These are phyloP conservation scores for Dioszegia crocea DNA, from an alignment of 768 basidiomycete genomes.

Conservation along the genomic window DNA sequence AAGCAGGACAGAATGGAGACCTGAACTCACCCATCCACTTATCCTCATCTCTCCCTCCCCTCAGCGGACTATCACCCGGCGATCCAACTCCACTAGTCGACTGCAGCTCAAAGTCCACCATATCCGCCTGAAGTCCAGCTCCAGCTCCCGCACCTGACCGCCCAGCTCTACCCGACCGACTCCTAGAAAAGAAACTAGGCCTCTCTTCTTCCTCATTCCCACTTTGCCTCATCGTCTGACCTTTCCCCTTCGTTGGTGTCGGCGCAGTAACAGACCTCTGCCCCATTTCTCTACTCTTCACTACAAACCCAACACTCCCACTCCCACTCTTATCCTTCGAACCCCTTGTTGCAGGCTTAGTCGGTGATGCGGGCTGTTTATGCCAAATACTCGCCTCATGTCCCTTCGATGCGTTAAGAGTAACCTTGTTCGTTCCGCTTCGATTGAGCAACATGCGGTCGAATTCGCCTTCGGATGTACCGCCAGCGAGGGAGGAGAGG, in stretches of 20 bases:
- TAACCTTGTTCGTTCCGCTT: constrained; percentile 33
- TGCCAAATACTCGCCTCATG: constrained; percentile 10
- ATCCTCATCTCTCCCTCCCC: constrained; percentile 20
- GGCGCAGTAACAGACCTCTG: neutral
- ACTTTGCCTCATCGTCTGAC: neutral
- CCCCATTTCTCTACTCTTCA: neutral
- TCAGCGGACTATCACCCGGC: neutral
- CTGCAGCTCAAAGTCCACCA: constrained; percentile 39
- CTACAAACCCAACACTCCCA: neutral
- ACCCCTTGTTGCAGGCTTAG: neutral
- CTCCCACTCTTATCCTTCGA: neutral
- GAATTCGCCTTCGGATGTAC: constrained; percentile 28
- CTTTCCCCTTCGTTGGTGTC: neutral
- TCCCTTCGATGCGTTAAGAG: constrained; percentile 12
- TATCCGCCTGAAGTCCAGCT: constrained; percentile 17
- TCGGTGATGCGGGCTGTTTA: constrained; percentile 6
- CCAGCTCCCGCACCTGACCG: constrained; percentile 10
- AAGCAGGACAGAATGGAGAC: too few relatives aligned
- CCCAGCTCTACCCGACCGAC: constrained; percentile 12
- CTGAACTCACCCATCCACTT: constrained; percentile 46
- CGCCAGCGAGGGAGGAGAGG: neutral
- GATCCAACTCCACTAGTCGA: constrained; percentile 34
- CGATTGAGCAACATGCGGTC: constrained; percentile 37
- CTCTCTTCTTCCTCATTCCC: constrained; percentile 10
- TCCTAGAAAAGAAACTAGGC: constrained; percentile 13